Evolutionary conservation across 2,329 filamentous ascomycete species (phyloP), one percentile per base, ranked within the genome.

Genomic region (Tolypocladium guangdongense): DNA sequence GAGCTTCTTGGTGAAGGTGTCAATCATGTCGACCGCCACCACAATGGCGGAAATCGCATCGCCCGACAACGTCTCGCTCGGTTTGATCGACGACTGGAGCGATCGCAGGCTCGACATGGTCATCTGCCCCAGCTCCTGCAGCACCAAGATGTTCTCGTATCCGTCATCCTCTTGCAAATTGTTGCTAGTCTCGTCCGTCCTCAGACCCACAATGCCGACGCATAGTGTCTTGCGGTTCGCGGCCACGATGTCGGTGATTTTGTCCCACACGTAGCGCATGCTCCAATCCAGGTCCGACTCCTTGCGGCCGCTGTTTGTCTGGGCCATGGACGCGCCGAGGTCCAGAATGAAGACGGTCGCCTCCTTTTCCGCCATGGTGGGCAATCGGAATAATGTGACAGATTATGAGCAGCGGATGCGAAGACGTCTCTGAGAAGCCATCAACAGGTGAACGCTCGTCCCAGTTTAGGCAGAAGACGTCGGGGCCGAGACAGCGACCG

Each of bases 231-330:
- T 84, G 38, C 84, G 78, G 38, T 82, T 86, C 0, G 83, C 77
- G 5, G 84, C 81, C 12, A 85, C 84, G 4, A 83, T 84, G 64
- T 85, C 84, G 24, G 81, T 82, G 43, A 86, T 80, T 66, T 88
- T 93, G 75, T 97, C 92, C 91, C 92, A 99, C 50, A 97, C 81
- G 71, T 96, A 99, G 57, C 83, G 82, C 82, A 97, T 84, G 49
- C 83, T 82, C 83, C 86, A 99, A 56, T 96, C 89, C 20, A 99
- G 80, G 66, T 97, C 87, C 3, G 86, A 86, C 66, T 92, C 81
- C 22, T 74, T 66, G 59, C 93, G 83, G 30, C 86, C 89, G 71
- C 82, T 78, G 61, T 83, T 81, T 61, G 76, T 79, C 65, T 87
- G 76, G 54, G 78, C 86, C 88, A 95, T 96, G n/a, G 91, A 88